Evolutionary conservation across 2,329 filamentous ascomycete species (phyloP), one percentile per base, ranked within the genome.

Genomic region (Fusarium sp.): DNA sequence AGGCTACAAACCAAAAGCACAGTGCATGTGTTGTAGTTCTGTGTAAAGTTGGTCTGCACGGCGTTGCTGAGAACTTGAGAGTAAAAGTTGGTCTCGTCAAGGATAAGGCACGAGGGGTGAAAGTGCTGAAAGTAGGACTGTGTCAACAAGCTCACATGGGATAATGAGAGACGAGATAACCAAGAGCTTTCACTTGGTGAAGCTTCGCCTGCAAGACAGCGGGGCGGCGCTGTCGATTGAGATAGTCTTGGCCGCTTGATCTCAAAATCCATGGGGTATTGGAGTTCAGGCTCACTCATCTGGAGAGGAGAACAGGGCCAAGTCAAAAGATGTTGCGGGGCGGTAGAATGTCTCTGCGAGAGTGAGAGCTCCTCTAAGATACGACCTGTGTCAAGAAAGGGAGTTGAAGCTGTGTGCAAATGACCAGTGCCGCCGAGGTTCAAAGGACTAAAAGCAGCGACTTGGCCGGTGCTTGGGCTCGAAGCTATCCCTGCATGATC

Each of bases 121-220:
- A 65, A 68, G 22, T 68, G 57, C 10, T 57, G 34, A 15, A 70
- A 68, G 17, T 70, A 70, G 1, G 50, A 49, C 26, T 62, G 55
- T 3, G 57, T 59, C 0, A 70, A 19, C 13, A 53, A 45, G n/a
- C 50, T 46, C 11, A 65, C 43, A 9, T 65, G 61, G 3, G 57
- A 57, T 4, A 68, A 17, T 0, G 65, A 65, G 1, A 70, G 14
- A 8, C 57, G 54, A 7, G 61, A 67, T n/a, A 70, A 28, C 67
- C 65, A 70, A n/a, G 33, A 26, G 0, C 45, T 17, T 3, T 46
- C 21, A 5, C 15, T 14, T 7, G 17, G 17, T 1, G 39, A 34
- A 10, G 33, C 13, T 5, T 28, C 28, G 4, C 15, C 10, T 26
- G 22, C 15, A 14, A 64, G 43, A 17, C 53, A 56, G 4, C 8